Evolutionary conservation across 2,329 filamentous ascomycete species (phyloP), one percentile per base, ranked within the genome.

Genomic region (Trichoderma breve): DNA sequence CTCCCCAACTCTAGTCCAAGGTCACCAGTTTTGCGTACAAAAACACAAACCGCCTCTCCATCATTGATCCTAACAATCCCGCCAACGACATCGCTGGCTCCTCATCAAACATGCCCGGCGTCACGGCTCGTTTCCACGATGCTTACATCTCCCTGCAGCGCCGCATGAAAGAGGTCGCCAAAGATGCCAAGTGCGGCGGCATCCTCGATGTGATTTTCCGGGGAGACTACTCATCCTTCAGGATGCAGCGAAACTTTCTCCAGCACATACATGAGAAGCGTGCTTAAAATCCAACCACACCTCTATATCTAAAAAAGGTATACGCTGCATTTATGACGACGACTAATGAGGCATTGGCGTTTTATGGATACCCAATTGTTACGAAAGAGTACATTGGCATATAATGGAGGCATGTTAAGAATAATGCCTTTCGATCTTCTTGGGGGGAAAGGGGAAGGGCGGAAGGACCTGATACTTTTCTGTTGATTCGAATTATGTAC

Each of bases 71-170:
- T 0, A 97, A 98, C 80, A 92, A 93, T 72, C 80, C 88, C 0
- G 83, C 86, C 30, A 98, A 98, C 79, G 96, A 99, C 78, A 96
- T 99, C 30, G 91, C 96, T 0, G 94, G 94, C 11, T 95, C 95
- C 11, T 96, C 94, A 0, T 87, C 85, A 60, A 92, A 93, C 75
- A 93, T 92, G 8, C 75, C 81, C 0, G 84, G 88, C 9, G 92
- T 98, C 63, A 84, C 93, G 74, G 79, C 84, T n/a, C 85, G 86
- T 14, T 98, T 99, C 80, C 83, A 87, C 1, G 82, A 89, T 2
- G 92, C 93, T 0, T 88, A 90, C 77, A 77, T 84, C 11, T 79
- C 80, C 3, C 81, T 97, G 18, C 83, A 86, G 61, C 80, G 86
- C 4, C 86, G 88, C 36, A 90, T 95, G 85, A 78, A 77, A 12